Evolutionary conservation across 2,329 filamentous ascomycete genomes (phyloP).

Genomic region (Colletotrichum orchidophilum): DNA sequence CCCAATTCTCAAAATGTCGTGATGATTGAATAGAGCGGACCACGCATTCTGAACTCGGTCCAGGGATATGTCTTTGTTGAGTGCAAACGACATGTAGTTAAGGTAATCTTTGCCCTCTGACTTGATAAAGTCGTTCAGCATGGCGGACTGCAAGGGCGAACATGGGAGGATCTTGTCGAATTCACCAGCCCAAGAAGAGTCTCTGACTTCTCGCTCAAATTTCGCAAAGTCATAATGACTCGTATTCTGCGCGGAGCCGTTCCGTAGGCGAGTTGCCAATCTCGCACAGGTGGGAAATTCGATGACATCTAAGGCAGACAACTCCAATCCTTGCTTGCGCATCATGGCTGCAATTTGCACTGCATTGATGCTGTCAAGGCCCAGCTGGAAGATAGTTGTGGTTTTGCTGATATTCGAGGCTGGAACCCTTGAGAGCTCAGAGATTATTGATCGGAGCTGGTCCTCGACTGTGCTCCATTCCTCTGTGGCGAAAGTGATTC

Average conservation of each 20-base stretch:
- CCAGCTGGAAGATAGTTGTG: slow-evolving; percentile 87
- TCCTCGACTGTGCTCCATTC: slow-evolving; percentile 36
- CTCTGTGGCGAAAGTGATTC: background rate
- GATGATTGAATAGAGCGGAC: slow-evolving; percentile 58
- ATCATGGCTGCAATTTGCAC: slow-evolving; percentile 78
- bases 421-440: slow-evolving; percentile 9
- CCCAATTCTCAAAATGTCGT: slow-evolving; percentile 81
- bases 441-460: slow-evolving; percentile 15
- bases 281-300: slow-evolving; percentile 62
- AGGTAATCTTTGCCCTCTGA: slow-evolving; percentile 77
- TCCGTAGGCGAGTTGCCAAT: slow-evolving; percentile 41
- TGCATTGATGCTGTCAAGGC: slow-evolving; percentile 90
- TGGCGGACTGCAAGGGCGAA: slow-evolving; percentile 81
- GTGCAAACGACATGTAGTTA: slow-evolving; percentile 71
- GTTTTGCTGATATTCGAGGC: slow-evolving; percentile 57
- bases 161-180: slow-evolving; percentile 77
- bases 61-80: slow-evolving; percentile 52
- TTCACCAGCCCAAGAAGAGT: slow-evolving; percentile 34
- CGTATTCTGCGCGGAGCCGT: background rate
- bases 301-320: slow-evolving; percentile 80
- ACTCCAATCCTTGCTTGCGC: slow-evolving; percentile 63
- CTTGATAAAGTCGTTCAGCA: slow-evolving; percentile 78
- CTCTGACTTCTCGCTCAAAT: slow-evolving; percentile 48
- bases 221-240: slow-evolving; percentile 48
- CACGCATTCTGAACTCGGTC: slow-evolving; percentile 66